Evolutionary conservation across 2,329 filamentous ascomycete species (phyloP).

Genomic region (Dothistroma septosporum): DNA sequence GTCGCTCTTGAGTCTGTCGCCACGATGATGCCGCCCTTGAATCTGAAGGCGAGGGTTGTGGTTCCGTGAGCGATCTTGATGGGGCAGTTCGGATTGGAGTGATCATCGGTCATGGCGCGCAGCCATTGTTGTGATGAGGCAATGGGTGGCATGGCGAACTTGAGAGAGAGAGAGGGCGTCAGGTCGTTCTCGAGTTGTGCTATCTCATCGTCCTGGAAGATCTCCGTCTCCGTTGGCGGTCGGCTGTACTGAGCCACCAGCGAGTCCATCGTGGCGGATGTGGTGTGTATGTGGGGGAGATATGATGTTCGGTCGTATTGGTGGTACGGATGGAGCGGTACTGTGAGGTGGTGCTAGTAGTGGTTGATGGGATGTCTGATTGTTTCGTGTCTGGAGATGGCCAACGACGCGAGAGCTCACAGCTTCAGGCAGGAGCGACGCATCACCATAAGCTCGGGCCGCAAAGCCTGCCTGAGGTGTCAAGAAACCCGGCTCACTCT

Average conservation of each 20-base stretch:
- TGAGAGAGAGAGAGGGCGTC: slow-evolving; percentile 74
- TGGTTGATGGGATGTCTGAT: not conserved
- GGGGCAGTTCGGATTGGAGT: slow-evolving; percentile 91
- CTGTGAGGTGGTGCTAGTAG: not conserved
- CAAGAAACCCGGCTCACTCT: not conserved
- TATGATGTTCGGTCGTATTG: not conserved
- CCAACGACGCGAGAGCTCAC: slow-evolving; percentile 1
- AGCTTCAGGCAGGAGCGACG: slow-evolving; percentile 15
- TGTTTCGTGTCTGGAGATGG: not conserved
- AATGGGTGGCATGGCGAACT: slow-evolving; percentile 92
- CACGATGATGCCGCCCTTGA: slow-evolving; percentile 97
- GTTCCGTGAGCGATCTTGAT: slow-evolving; percentile 99
- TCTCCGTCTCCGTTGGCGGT: slow-evolving; percentile 69
- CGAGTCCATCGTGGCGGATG: slow-evolving; percentile 66
- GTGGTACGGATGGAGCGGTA: not conserved
- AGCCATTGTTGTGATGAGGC: slow-evolving; percentile 90
- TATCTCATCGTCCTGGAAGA: slow-evolving; percentile 57
- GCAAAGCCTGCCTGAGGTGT: not conserved
- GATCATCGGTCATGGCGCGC: slow-evolving; percentile 93
- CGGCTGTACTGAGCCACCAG: slow-evolving; percentile 89
- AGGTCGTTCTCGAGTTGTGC: slow-evolving; percentile 67
- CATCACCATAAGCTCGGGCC: slow-evolving; percentile 10
- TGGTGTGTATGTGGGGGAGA: not conserved
- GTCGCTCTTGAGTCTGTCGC: slow-evolving; percentile 96
- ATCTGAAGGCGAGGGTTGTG: slow-evolving; percentile 94